Evolutionary conservation across 1,284 basidiomycete species (phyloP), one percentile per base, ranked within the genome.

Genomic region (Peniophora sp.): DNA sequence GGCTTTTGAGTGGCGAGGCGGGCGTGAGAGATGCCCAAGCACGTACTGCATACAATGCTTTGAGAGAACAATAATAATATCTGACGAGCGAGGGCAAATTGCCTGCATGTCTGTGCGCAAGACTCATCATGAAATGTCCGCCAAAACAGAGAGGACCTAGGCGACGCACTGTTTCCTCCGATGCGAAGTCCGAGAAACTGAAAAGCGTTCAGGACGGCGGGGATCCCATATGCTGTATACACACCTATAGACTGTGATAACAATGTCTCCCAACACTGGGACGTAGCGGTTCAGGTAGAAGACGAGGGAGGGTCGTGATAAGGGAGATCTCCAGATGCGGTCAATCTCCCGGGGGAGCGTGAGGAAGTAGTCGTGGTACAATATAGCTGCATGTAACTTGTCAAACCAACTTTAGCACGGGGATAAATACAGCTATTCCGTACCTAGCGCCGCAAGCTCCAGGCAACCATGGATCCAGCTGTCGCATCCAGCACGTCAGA

Each of bases 31-130:
- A 16, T n/a, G 36, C 3, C 10, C 16, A 14, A 23, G 25, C 24
- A 54, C 72, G 53, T 49, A 75, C 75, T 47, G 51, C 67, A 66
- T 19, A 76, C 67, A 1, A 70, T 50, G 3, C 68, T 58, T 57
- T 75, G 73, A 48, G 65, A 73, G 6, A 68, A 48, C 22, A 74
- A 47, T 9, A 77, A 58, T 10, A 73, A 50, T 5, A 67, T 36
- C 49, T 75, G 69, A 3, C 69, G 70, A 53, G 65, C 68, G 1
- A 64, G 47, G 44, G 57, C 63, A 49, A 64, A 68, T 17, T 50
- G 52, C 41, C 55, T 47, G 52, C 71, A 72, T 10, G 52, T 49
- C 65, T 67, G 39, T 12, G 43, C 6, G 19, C 27, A 23, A 17
- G 35, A 32, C n/a, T n/a, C n/a, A n/a, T n/a, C n/a, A n/a, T n/a